These are phyloP conservation scores for Cairneyella variabilis DNA, from an alignment of 495 filamentous ascomycete genomes.

Conservation along the genomic window DNA sequence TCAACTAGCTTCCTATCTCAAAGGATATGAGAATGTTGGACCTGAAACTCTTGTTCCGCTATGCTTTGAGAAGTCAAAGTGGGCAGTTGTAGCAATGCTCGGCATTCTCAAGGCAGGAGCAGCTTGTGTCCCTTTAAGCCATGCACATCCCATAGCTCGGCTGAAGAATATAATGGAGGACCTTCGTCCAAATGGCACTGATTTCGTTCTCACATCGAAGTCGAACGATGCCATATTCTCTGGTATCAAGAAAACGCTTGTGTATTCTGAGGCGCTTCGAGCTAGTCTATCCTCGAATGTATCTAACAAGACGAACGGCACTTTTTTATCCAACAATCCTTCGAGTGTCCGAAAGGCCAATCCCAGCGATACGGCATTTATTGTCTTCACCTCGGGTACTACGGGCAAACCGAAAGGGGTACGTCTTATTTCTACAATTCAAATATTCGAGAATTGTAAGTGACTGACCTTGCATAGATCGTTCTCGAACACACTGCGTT, in stretches of 20 bases:
- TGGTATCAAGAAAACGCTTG: not conserved
- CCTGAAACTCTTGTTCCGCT: conserved; percentile 10
- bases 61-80: conserved; percentile 42
- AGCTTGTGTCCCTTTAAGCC: conserved; percentile 46
- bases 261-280: too few species aligned
- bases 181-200: not conserved
- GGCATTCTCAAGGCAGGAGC: conserved; percentile 42
- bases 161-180: not conserved
- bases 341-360: not conserved
- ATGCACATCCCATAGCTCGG: conserved; percentile 29
- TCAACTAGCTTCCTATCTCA: not conserved
- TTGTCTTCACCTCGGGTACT: conserved; percentile 47
- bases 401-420: conserved; percentile 49
- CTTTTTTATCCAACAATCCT: not conserved
- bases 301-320: not conserved
- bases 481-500: conserved; percentile 22
- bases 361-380: conserved; percentile 16
- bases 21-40: not conserved
- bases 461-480: too few species aligned
- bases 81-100: conserved; percentile 37
- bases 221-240: not conserved
- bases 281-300: not conserved
- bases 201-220: not conserved
- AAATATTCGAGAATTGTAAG: too few species aligned
- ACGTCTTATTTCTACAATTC: too few species aligned